These are phyloP conservation scores for Epicoccum nigrum DNA, from an alignment of 2,329 filamentous ascomycete genomes.

Conservation along the genomic window DNA sequence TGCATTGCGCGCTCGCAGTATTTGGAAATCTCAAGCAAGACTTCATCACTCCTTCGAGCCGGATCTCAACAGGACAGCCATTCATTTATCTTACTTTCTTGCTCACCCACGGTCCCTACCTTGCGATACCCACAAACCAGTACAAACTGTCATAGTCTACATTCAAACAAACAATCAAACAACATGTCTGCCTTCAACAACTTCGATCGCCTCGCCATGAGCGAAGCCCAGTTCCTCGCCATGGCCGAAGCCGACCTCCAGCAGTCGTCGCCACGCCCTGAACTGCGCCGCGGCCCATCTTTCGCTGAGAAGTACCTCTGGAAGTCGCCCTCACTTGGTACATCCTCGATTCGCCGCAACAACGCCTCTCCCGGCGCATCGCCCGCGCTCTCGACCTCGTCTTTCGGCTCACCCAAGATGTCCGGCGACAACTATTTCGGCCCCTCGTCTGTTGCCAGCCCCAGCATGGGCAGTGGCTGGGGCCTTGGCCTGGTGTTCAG, in stretches of 20 bases:
- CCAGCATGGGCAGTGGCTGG: constrained; percentile 14
- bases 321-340: constrained; percentile 15
- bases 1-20: not conserved
- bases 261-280: not conserved
- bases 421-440: constrained; percentile 7
- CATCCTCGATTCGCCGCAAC: constrained; percentile 9
- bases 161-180: not conserved
- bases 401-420: constrained; percentile 11
- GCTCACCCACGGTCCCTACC: constrained; percentile 14
- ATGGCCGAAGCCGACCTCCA: constrained; percentile 14
- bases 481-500: constrained; percentile 15
- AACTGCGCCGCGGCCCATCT: constrained; percentile 3
- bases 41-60: constrained; percentile 14
- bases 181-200: constrained; percentile 18
- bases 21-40: constrained; percentile 12
- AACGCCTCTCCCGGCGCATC: not conserved
- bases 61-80: constrained; percentile 19
- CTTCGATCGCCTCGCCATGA: constrained; percentile 21
- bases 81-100: constrained; percentile 11
- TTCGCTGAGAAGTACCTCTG: constrained; percentile 15
- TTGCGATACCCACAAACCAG: not conserved
- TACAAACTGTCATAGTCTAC: not conserved
- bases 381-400: constrained; percentile 11
- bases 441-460: constrained; percentile 6
- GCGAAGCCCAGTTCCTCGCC: constrained; percentile 15